Evolutionary conservation across 345 rosid genomes (phyloP).

Genomic region (Brassica carinata): DNA sequence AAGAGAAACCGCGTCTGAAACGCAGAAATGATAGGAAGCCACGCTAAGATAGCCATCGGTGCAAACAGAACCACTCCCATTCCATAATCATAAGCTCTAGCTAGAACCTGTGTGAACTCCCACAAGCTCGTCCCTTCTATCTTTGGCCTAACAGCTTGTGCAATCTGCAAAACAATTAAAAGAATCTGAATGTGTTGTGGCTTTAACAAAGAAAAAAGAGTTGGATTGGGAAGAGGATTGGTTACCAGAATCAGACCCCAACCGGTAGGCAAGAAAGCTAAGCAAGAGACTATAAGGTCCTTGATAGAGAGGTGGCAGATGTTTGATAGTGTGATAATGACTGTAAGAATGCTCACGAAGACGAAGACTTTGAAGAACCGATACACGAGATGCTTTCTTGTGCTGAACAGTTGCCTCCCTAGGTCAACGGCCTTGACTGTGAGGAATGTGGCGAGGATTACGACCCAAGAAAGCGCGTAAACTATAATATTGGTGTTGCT

Average conservation of each 20-base stretch:
- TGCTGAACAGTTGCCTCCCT: conserved; percentile 81
- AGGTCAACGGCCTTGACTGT: conserved; percentile 88
- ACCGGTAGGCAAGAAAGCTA: conserved; percentile 92
- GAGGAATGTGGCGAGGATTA: conserved; percentile 75
- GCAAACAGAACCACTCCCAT: conserved; percentile 86
- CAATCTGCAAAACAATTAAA: conserved; percentile 51
- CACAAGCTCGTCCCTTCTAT: conserved; percentile 72
- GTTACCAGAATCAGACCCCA: conserved; percentile 94
- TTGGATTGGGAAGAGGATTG: neutral
- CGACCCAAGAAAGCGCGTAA: conserved; percentile 91
- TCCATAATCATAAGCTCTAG: conserved; percentile 87
- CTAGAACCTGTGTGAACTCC: conserved; percentile 76
- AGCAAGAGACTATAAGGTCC: conserved; percentile 78
- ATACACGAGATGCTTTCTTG: conserved; percentile 66
- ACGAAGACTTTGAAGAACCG: conserved; percentile 84
- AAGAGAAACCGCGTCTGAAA: conserved; percentile 93
- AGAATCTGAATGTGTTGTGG: neutral
- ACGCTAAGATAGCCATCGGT: conserved; percentile 81
- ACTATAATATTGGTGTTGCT: conserved; percentile 79
- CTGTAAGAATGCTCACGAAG: conserved; percentile 66
- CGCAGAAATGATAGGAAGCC: conserved; percentile 87
- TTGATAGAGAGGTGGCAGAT: conserved; percentile 68
- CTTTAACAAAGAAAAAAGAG: neutral
- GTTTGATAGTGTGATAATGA: conserved; percentile 65
- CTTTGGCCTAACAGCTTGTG: conserved; percentile 85